These are phyloP conservation scores for Pichia membranifaciens DNA, from an alignment of 805 yeast genomes.

Conservation along the genomic window DNA sequence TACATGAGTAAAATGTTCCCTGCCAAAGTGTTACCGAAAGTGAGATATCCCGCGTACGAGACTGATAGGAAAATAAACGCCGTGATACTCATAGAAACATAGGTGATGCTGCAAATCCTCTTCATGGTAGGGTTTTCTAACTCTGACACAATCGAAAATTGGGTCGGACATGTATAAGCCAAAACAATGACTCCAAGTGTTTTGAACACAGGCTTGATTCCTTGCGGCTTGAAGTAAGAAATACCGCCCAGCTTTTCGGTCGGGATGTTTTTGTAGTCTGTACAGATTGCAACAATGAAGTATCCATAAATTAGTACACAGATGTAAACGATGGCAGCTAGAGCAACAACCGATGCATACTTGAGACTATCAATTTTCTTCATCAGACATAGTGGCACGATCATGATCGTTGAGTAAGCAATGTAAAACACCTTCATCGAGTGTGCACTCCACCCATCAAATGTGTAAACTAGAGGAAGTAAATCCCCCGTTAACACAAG, in stretches of 20 bases:
- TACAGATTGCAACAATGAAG: slow-evolving; percentile 29
- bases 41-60: slow-evolving; percentile 64
- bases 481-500: slow-evolving; percentile 72
- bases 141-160: slow-evolving; percentile 72
- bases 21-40: slow-evolving; percentile 58
- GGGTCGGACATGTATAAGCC: slow-evolving; percentile 79
- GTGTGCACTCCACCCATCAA: slow-evolving; percentile 31
- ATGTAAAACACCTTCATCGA: slow-evolving; percentile 48
- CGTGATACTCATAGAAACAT: slow-evolving; percentile 47
- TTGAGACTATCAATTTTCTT: slow-evolving; percentile 62
- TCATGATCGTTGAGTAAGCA: slow-evolving; percentile 42
- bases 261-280: slow-evolving; percentile 37
- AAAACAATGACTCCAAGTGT: slow-evolving; percentile 71
- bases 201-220: slow-evolving; percentile 42
- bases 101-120: slow-evolving; percentile 41
- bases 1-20: slow-evolving; percentile 72
- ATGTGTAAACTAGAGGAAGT: slow-evolving; percentile 49
- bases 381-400: slow-evolving; percentile 59
- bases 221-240: slow-evolving; percentile 37
- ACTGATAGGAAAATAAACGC: slow-evolving; percentile 54
- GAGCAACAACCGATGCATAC: slow-evolving; percentile 65
- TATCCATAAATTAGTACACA: slow-evolving; percentile 49
- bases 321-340: slow-evolving; percentile 60
- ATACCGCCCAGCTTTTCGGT: slow-evolving; percentile 38
- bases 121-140: slow-evolving; percentile 46